These are phyloP conservation scores for Pyrrhoderma lamaoense DNA, from an alignment of 1,284 basidiomycete genomes.

Conservation along the genomic window DNA sequence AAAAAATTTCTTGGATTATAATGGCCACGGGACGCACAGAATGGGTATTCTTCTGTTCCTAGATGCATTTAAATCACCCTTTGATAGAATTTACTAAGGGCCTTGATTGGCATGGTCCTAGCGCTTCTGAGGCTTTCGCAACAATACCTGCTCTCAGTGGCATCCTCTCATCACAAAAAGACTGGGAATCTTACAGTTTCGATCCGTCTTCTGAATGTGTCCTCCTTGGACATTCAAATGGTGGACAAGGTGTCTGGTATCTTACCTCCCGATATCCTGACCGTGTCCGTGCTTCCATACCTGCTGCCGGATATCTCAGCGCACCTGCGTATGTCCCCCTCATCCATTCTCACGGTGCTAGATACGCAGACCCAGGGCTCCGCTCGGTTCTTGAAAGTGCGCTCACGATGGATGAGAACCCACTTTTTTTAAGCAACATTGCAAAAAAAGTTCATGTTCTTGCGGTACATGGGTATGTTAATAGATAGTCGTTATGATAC, in stretches of 20 bases:
- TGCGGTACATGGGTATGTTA: slow-evolving; percentile 69
- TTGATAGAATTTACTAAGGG: slow-evolving; percentile 40
- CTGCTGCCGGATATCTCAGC: slow-evolving; percentile 75
- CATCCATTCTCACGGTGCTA: slow-evolving; percentile 49
- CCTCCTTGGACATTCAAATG: slow-evolving; percentile 86
- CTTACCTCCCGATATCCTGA: slow-evolving; percentile 72
- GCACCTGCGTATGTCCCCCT: slow-evolving; percentile 80
- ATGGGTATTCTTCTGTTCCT: slow-evolving; percentile 43
- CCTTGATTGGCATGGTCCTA: slow-evolving; percentile 80
- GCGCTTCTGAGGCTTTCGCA: slow-evolving; percentile 53
- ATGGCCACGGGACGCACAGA: slow-evolving; percentile 65
- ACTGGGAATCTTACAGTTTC: slow-evolving; percentile 39
- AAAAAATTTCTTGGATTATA: slow-evolving; percentile 60
- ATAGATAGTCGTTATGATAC: slow-evolving; percentile 1
- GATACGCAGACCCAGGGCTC: slow-evolving; percentile 70
- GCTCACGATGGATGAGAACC: slow-evolving; percentile 79
- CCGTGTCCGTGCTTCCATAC: slow-evolving; percentile 63
- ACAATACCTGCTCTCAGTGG: slow-evolving; percentile 44
- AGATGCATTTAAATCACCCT: not conserved
- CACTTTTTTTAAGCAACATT: slow-evolving; percentile 74
- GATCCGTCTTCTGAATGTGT: slow-evolving; percentile 39
- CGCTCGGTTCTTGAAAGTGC: slow-evolving; percentile 65
- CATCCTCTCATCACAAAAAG: slow-evolving; percentile 33
- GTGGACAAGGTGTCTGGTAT: slow-evolving; percentile 87
- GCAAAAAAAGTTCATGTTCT: slow-evolving; percentile 57